Base-by-base conservation (phyloP, 495 filamentous ascomycete genomes). In the Aspergillus incahuasiensis region DNA sequence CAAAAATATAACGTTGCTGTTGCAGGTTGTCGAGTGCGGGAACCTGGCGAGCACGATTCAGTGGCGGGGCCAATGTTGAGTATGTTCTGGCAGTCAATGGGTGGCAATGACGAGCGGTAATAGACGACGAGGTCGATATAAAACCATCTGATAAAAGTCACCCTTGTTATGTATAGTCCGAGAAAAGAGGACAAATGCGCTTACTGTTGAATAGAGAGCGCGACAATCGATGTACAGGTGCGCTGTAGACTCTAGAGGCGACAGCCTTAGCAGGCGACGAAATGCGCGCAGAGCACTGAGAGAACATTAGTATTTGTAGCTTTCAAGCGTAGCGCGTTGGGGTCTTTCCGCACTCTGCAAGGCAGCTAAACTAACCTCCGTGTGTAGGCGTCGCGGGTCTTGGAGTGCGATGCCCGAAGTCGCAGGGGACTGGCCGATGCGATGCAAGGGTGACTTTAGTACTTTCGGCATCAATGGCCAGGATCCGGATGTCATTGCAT, bases 1-100 rank as follows among this genome's bases (percentile, higher is more conserved):
- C 78, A 18, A 82, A 83, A 51, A 86, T 71, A 35, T 81, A 73
- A 19, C 81, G 74, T 55, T 77, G 73, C 48, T 76, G 72, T 20
- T 66, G 66, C 15, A 72, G 55, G 11, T 64, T 66, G 6, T 52
- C 55, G 13, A 61, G 9, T 20, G 62, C 65, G 3, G 66, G 56
- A 2, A 54, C 51, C 4, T 59, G 54, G n/a, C 64, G 68, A 15
- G 68, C 34, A 13, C 50, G 52, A 42, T 58, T 64, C 16, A 71
- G 41, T 20, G 72, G 64, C 20, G 61, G 57, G 8, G 74, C 60
- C 38, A 74, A 24, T 15, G 74, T 74, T 0, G 76, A 78, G 47
- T 67, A 73, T 25, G 63, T 60, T 32, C 74, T 73, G 57, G 63
- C 49, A 44, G 64, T 56, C 16, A 62, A 52, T 6, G 57, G 41